phyloP scores from a whole-genome alignment of 2,329 filamentous ascomycete genomes.

The Trichoderma lentiforme region DNA sequence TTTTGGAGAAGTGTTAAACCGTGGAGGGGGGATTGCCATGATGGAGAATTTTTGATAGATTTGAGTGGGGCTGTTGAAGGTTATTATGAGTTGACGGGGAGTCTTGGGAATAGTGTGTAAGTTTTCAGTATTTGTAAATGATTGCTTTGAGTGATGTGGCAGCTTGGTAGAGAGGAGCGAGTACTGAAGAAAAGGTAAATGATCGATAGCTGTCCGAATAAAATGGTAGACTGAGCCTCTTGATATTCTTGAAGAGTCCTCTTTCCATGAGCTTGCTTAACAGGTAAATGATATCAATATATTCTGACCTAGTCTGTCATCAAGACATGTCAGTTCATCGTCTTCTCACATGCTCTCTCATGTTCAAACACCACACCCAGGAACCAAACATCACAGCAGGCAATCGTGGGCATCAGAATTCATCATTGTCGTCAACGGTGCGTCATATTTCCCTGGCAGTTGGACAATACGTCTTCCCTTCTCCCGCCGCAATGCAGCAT shows the following conservation, averaged over 20 bases:
- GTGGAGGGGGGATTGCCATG: background rate
- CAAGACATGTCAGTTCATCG: background rate
- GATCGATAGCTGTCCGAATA: background rate
- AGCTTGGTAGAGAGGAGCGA: background rate
- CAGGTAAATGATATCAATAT: background rate
- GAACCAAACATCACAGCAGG: background rate
- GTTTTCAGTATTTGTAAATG: background rate
- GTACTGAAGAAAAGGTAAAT: background rate
- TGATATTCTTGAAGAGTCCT: no score
- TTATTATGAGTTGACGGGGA: background rate
- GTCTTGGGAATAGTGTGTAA: background rate
- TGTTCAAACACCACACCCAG: background rate
- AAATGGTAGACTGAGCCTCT: background rate
- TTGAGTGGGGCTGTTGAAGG: background rate
- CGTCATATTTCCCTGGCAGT: slow-evolving; percentile 19
- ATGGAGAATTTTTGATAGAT: background rate
- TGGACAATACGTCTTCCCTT: slow-evolving; percentile 13
- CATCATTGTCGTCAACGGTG: slow-evolving; percentile 17
- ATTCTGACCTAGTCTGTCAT: background rate
- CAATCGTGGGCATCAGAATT: background rate
- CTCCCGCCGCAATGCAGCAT: slow-evolving; percentile 8
- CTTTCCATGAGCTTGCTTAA: background rate
- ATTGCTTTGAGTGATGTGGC: background rate
- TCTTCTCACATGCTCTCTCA: background rate
- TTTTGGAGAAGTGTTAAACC: background rate